Evolutionary conservation across 2,329 filamentous ascomycete species (phyloP).

Genomic region (Aspergillus sojae): DNA sequence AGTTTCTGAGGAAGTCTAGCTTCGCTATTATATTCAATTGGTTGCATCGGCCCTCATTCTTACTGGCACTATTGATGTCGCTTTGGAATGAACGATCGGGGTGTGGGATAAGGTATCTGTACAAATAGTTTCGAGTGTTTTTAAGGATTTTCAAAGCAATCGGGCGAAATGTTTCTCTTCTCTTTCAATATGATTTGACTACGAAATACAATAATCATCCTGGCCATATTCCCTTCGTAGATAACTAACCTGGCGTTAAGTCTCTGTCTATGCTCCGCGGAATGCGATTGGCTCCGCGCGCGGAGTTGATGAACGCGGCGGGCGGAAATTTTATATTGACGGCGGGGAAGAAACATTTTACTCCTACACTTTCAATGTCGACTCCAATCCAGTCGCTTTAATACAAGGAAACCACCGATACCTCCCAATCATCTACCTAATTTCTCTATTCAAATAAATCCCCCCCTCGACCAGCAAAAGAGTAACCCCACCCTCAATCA

Average conservation of each 20-base stretch:
- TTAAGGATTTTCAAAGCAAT: slow-evolving; percentile 31
- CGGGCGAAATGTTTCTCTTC: slow-evolving; percentile 38
- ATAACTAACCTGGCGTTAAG: not conserved
- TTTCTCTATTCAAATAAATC: not conserved
- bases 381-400: not conserved
- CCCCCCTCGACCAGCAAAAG: not conserved
- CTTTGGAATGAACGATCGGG: slow-evolving; percentile 17
- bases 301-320: slow-evolving; percentile 34
- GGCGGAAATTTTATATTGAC: slow-evolving; percentile 30
- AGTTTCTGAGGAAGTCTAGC: not conserved
- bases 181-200: slow-evolving; percentile 19
- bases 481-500: not conserved
- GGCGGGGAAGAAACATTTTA: not conserved
- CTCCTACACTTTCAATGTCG: not conserved
- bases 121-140: slow-evolving; percentile 37
- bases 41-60: slow-evolving; percentile 13
- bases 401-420: not conserved
- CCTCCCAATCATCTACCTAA: not conserved
- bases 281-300: slow-evolving; percentile 18
- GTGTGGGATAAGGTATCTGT: slow-evolving; percentile 32
- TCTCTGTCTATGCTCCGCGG: not conserved
- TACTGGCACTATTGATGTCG: slow-evolving; percentile 26
- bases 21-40: slow-evolving; percentile 7
- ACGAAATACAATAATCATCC: slow-evolving; percentile 18
- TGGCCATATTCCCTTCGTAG: not conserved